Evolutionary conservation across 1,284 basidiomycete species (phyloP).

Genomic region (Cutaneotrichosporon sp.): DNA sequence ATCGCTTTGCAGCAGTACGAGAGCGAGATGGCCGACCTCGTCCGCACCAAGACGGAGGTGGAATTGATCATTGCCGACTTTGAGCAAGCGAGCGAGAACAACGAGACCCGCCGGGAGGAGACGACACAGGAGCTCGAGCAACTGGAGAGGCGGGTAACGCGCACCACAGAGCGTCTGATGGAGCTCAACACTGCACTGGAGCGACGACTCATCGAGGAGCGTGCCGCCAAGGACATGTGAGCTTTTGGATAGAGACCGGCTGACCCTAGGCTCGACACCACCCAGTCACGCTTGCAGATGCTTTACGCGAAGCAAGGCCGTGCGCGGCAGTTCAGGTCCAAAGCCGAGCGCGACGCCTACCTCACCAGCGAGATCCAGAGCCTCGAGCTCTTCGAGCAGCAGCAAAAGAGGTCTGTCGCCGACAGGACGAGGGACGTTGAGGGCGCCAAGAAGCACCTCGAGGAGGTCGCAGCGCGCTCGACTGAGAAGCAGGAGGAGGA

Average conservation of each 20-base stretch:
- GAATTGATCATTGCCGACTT: slow-evolving; percentile 80
- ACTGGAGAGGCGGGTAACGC: slow-evolving; percentile 59
- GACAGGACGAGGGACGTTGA: slow-evolving; percentile 67
- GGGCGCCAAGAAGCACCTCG: slow-evolving; percentile 65
- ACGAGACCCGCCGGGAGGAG: slow-evolving; percentile 52
- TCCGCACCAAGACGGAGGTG: slow-evolving; percentile 71
- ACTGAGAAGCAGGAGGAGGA: slow-evolving; percentile 59
- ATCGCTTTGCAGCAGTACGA: slow-evolving; percentile 41
- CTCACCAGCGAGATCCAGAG: slow-evolving; percentile 68
- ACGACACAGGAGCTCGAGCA: slow-evolving; percentile 62
- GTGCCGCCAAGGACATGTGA: slow-evolving; percentile 58
- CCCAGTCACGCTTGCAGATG: slow-evolving; percentile 62
- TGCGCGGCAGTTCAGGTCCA: slow-evolving; percentile 73
- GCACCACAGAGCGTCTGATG: slow-evolving; percentile 61
- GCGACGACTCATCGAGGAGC: slow-evolving; percentile 58
- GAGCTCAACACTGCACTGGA: slow-evolving; percentile 64
- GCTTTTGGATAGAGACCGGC: slow-evolving; percentile 4
- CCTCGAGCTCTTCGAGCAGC: slow-evolving; percentile 58
- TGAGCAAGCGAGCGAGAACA: slow-evolving; percentile 62
- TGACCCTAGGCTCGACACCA: slow-evolving; percentile 59
- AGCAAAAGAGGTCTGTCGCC: slow-evolving; percentile 58
- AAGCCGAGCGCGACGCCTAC: slow-evolving; percentile 73
- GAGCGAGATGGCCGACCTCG: slow-evolving; percentile 57
- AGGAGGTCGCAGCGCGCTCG: slow-evolving; percentile 63
- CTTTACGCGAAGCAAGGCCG: slow-evolving; percentile 86